These are phyloP conservation scores for Schizopora paradoxa DNA, from an alignment of 1,284 basidiomycete species.

Conservation along the genomic window DNA sequence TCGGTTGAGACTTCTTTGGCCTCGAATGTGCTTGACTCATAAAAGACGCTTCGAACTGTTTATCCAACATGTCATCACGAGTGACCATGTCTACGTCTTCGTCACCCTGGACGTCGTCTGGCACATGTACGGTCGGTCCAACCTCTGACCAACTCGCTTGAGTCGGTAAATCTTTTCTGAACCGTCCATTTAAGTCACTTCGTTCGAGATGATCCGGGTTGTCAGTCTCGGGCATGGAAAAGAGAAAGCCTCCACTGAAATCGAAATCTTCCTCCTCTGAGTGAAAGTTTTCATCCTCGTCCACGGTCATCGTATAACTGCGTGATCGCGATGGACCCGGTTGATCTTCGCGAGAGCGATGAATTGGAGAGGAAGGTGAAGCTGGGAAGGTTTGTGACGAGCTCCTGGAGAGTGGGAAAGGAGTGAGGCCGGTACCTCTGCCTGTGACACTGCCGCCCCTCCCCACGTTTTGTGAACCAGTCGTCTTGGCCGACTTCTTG, in stretches of 20 bases:
- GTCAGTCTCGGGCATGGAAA: not conserved
- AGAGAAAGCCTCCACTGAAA: not conserved
- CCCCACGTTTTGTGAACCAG: not conserved
- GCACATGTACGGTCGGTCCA: too few relatives aligned
- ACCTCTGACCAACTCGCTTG: too few relatives aligned
- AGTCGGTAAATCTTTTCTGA: not conserved
- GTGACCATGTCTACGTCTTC: not conserved
- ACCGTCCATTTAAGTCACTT: not conserved
- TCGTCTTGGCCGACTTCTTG: not conserved
- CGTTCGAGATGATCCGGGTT: not conserved
- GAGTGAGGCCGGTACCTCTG: not conserved
- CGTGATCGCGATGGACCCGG: too few relatives aligned
- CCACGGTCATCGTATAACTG: too few relatives aligned
- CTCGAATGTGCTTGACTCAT: not conserved
- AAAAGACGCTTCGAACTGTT: not conserved
- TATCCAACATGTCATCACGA: not conserved
- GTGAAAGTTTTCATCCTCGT: too few relatives aligned
- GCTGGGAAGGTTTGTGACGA: too few relatives aligned
- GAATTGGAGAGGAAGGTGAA: too few relatives aligned
- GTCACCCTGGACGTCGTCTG: not conserved
- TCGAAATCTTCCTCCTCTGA: too few relatives aligned
- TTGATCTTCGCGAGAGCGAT: too few relatives aligned
- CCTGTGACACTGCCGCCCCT: not conserved
- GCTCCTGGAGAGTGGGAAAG: not conserved
- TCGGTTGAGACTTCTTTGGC: not conserved